A percentile compares a stretch with the other conserved stretches of the same genome.
Conservation (phyloP, 108 stramenopile species). For the Tribonema minus region DNA sequence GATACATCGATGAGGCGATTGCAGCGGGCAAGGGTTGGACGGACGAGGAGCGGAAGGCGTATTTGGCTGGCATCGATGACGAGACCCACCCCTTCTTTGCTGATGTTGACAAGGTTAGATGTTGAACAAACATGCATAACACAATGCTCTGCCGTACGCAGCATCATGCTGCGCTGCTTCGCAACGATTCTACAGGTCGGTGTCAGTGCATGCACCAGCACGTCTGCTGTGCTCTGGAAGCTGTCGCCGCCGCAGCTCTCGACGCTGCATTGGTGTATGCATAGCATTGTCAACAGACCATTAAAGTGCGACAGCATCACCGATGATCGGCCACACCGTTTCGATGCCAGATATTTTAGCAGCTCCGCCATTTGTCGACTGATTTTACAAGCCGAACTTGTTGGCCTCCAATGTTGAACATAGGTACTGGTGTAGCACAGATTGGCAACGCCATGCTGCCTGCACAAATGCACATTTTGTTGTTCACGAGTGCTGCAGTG, state of each 20-base stretch:
- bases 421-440: too few species aligned
- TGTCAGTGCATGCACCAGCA: not conserved
- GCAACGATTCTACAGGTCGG: not conserved
- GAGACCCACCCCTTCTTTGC: constrained; percentile 35
- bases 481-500: not conserved
- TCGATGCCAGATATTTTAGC: too few species aligned
- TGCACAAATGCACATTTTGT: not conserved
- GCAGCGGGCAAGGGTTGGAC: constrained; percentile 27
- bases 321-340: too few species aligned
- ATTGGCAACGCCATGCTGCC: too few species aligned
- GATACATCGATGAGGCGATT: constrained; percentile 13
- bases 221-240: not conserved
- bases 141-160: not conserved
- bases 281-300: too few species aligned
- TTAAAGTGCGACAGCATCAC: too few species aligned
- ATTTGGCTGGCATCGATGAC: constrained; percentile 1
- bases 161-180: not conserved
- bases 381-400: too few species aligned
- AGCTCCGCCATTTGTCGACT: too few species aligned
- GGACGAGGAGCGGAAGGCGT: constrained; percentile 21
- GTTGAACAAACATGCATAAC: too few species aligned
- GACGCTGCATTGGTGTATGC: not conserved
- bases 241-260: not conserved
- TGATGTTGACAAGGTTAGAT: constrained; percentile 8
- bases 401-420: too few species aligned